A percentile compares a stretch with the other conserved stretches of the same genome.
Evolutionary conservation across 83 land plant species (phyloP).

Genomic region (Picea engelmannii): DNA sequence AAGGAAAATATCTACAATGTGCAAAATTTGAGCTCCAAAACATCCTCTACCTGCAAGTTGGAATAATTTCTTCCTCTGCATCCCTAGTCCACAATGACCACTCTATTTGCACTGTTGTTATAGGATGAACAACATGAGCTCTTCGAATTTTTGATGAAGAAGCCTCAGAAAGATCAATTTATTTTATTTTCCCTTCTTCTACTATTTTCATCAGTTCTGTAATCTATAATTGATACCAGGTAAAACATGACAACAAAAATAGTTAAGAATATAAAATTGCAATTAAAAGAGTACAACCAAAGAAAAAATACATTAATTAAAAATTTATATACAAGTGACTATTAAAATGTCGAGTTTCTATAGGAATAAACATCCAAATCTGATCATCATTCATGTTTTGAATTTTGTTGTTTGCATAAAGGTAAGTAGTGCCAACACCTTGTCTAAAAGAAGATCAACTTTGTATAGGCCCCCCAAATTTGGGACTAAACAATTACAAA

Average conservation of each 20-base stretch:
- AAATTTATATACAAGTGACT: too few species aligned
- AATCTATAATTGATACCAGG: background rate
- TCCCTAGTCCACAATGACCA: slow-evolving; percentile 57
- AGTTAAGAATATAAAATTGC: too few species aligned
- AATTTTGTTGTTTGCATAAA: too few species aligned
- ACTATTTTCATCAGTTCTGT: slow-evolving; percentile 37
- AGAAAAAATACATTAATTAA: too few species aligned
- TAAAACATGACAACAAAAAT: background rate
- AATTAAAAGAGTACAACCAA: too few species aligned
- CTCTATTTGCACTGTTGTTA: slow-evolving; percentile 48
- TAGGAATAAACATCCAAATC: too few species aligned
- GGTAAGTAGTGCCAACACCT: too few species aligned
- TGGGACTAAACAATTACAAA: too few species aligned
- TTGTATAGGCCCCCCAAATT: too few species aligned
- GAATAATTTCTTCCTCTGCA: slow-evolving; percentile 43
- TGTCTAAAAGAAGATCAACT: too few species aligned
- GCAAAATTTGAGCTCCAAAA: background rate
- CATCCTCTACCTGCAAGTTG: slow-evolving; percentile 37
- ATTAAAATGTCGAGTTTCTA: too few species aligned
- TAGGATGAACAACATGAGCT: slow-evolving; percentile 62
- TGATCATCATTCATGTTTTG: too few species aligned
- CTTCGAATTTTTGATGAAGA: slow-evolving; percentile 38
- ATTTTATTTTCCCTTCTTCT: slow-evolving; percentile 58
- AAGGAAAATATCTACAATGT: background rate
- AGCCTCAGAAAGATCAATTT: slow-evolving; percentile 51